Base-by-base conservation (phyloP, 177 flowering plant species). In the Vitis hybrid region DNA sequence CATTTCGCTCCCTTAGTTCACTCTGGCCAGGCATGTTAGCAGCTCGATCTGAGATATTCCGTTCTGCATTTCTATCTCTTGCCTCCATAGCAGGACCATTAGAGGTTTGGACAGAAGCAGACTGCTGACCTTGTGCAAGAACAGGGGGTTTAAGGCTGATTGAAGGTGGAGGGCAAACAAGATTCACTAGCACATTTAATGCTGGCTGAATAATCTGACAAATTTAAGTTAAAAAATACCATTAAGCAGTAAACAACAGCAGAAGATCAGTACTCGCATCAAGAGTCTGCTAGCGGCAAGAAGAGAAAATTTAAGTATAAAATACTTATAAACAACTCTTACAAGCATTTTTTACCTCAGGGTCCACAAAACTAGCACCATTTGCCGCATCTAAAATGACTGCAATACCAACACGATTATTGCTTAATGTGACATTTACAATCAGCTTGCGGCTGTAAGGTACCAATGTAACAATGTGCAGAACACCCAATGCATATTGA, bases 111-210 rank as follows among this genome's bases (percentile, higher is more conserved):
- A 67, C 74, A 67, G 88, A 74, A 74, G 57, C 77, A 71, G 84
- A 71, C 24, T 84, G 93, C 78, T 87, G 93, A 57, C 83, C 85
- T 74, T 84, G 91, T 12, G 83, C 68, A 63, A 73, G 61, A 32
- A 70, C 49, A 69, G 90, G 76, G 32, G 92, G 87, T 73, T 87
- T 95, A 64, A 84, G 87, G 79, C 97, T 87, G 72, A 93, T 86
- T 66, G 98, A 90, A 72, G 98, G 98, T 58, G 98, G 97, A 63
- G 97, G 97, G 75, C 98, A 94, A 54, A 91, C 97, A 70, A 94
- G 95, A 85, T 93, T 93, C 61, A 91, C 85, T 59, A 94, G 71
- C 65, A 93, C 87, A 82, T 85, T 87, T 51, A 94, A 60, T 30
- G 98, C 97, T 61, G 92, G 87, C 70, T 91, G 95, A 79, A 90